Evolutionary conservation across 164 flowering plant species (phyloP).

Genomic region (Cinnamomum chago): DNA sequence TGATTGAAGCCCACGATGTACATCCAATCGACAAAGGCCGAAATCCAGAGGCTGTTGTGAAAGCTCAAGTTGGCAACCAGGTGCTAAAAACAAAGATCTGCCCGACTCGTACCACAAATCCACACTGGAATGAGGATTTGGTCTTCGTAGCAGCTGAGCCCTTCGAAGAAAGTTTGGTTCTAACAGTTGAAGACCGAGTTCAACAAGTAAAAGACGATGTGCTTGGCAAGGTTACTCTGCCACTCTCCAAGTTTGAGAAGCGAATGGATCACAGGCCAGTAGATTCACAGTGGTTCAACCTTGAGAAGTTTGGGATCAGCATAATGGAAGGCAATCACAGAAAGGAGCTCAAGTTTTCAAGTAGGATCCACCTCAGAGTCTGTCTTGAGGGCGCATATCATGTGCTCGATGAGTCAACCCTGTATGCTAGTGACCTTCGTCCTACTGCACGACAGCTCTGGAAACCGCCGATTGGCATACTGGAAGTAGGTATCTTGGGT

Average conservation of each 20-base stretch:
- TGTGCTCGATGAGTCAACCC: slow-evolving; percentile 77
- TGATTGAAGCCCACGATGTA: slow-evolving; percentile 87
- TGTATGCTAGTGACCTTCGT: slow-evolving; percentile 69
- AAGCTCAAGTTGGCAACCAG: slow-evolving; percentile 70
- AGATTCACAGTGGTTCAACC: slow-evolving; percentile 75
- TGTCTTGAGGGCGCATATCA: slow-evolving; percentile 88
- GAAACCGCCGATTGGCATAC: slow-evolving; percentile 71
- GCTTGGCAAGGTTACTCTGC: slow-evolving; percentile 42
- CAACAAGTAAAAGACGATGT: slow-evolving; percentile 55
- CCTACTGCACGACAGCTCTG: slow-evolving; percentile 84
- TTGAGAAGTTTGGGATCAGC: slow-evolving; percentile 68
- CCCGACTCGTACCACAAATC: slow-evolving; percentile 48
- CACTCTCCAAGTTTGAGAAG: slow-evolving; percentile 51
- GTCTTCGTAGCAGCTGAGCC: slow-evolving; percentile 86
- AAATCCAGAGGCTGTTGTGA: slow-evolving; percentile 54
- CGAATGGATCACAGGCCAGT: slow-evolving; percentile 74
- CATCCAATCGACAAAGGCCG: slow-evolving; percentile 54
- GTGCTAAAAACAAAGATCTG: slow-evolving; percentile 56
- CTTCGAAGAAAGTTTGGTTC: slow-evolving; percentile 62
- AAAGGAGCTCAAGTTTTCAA: slow-evolving; percentile 64
- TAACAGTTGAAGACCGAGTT: slow-evolving; percentile 54
- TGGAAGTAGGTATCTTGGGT: slow-evolving; percentile 78
- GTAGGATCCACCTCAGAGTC: slow-evolving; percentile 68
- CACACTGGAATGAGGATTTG: slow-evolving; percentile 82
- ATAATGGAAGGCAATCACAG: slow-evolving; percentile 55